Evolutionary conservation across 1,284 basidiomycete species (phyloP).

Genomic region (Leccinum pseudoinsigne): DNA sequence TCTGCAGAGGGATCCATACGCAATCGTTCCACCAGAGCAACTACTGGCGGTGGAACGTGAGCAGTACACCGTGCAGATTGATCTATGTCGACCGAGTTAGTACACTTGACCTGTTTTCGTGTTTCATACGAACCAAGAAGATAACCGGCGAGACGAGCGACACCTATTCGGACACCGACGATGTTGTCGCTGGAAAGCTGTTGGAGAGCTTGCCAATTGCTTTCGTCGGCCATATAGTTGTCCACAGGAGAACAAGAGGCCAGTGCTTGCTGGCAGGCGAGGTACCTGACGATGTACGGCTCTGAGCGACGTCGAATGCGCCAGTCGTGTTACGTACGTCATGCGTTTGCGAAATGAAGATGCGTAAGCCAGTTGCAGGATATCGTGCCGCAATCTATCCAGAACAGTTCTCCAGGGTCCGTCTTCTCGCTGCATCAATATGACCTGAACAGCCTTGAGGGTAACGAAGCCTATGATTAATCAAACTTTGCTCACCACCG

Average conservation of each 20-base stretch:
- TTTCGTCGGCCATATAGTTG: conserved; percentile 50
- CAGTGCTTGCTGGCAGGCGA: conserved; percentile 72
- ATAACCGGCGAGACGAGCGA: too few relatives aligned
- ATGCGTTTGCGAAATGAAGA: conserved; percentile 68
- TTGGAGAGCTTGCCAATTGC: conserved; percentile 54
- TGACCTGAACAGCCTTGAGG: conserved; percentile 22
- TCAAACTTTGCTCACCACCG: conserved; percentile 23
- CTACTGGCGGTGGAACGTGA: too few relatives aligned
- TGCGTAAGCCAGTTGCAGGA: conserved; percentile 57
- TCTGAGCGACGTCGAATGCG: conserved; percentile 13
- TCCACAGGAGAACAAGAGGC: conserved; percentile 41
- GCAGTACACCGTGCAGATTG: too few relatives aligned
- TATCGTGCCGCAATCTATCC: conserved; percentile 46
- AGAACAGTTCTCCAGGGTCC: conserved; percentile 32
- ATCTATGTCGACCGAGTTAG: too few relatives aligned
- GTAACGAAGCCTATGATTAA: not conserved
- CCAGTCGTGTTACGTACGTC: conserved; percentile 52
- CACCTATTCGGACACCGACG: conserved; percentile 32
- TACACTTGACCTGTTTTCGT: too few relatives aligned
- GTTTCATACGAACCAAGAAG: too few relatives aligned
- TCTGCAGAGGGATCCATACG: too few relatives aligned
- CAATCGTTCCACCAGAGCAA: too few relatives aligned
- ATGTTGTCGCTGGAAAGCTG: conserved; percentile 70
- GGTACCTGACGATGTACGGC: conserved; percentile 44
- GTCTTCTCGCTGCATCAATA: conserved; percentile 25